Percentiles rank a stretch among this genome's conserved stretches.
phyloP scores from a whole-genome alignment of 2,329 filamentous ascomycete species.

The Emergomyces pasteurianus region DNA sequence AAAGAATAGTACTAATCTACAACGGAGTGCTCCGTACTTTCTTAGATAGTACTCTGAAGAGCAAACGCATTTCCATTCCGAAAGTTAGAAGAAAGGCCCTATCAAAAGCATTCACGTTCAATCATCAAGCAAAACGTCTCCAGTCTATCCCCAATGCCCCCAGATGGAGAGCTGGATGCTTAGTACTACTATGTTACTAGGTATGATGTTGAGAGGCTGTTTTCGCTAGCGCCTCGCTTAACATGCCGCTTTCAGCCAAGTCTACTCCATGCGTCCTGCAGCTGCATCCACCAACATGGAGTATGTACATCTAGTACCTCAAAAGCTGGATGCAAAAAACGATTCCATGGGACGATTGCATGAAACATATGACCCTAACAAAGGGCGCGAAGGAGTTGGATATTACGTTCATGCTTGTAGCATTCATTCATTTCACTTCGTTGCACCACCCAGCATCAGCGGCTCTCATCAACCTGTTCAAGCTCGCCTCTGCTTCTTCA shows the following conservation, averaged over 20 bases:
- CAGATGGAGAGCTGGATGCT: no score
- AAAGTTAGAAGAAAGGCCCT: neutral
- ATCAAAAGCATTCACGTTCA: neutral
- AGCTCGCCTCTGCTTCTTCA: no score
- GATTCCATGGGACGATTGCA: no score
- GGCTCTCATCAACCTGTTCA: neutral
- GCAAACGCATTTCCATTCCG: neutral
- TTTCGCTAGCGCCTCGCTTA: neutral
- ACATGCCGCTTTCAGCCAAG: neutral
- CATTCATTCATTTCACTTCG: neutral
- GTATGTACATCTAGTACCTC: no score
- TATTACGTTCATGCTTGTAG: no score
- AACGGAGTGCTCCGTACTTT: neutral
- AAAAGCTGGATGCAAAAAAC: no score
- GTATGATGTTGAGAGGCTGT: no score
- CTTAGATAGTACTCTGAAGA: neutral
- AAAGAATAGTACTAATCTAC: neutral
- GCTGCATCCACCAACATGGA: neutral
- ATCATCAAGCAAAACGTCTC: no score
- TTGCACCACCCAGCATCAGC: neutral
- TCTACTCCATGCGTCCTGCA: neutral
- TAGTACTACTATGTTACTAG: no score
- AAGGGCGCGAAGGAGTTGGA: neutral
- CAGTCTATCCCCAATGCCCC: no score
- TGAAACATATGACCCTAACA: neutral